Evolutionary conservation across 2,329 filamentous ascomycete genomes (phyloP).

Genomic region (Cytospora piceicola): DNA sequence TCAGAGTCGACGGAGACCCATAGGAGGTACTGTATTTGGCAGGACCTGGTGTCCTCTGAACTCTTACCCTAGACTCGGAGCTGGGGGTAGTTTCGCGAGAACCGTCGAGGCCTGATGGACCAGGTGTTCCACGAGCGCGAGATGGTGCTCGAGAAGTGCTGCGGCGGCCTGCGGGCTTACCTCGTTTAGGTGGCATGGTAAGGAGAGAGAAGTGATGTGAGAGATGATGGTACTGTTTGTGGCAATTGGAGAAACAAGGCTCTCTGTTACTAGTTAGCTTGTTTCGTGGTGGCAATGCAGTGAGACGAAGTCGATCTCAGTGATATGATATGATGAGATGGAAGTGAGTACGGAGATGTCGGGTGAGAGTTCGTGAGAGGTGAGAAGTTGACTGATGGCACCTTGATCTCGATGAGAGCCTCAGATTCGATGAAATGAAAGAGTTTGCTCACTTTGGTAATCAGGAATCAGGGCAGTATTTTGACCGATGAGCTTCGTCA

Average conservation of each 20-base stretch:
- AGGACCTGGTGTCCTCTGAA: conserved; percentile 25
- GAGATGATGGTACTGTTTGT: background rate
- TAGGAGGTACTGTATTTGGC: conserved; percentile 38
- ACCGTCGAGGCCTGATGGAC: conserved; percentile 4
- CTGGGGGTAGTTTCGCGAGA: conserved; percentile 9
- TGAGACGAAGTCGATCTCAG: background rate
- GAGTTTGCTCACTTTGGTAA: background rate
- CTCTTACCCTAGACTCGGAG: conserved; percentile 10
- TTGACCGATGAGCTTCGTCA: background rate
- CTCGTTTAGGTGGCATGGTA: conserved; percentile 29
- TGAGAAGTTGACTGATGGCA: background rate
- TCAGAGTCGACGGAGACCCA: conserved; percentile 33
- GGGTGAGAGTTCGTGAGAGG: background rate
- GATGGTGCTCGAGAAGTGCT: conserved; percentile 8
- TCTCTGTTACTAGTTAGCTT: conserved; percentile 4
- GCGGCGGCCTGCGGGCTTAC: conserved; percentile 7
- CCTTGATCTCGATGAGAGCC: background rate
- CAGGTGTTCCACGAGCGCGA: conserved; percentile 16
- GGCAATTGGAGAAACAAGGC: background rate
- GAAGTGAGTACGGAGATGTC: background rate
- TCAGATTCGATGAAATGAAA: background rate
- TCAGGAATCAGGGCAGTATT: background rate
- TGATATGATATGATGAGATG: background rate
- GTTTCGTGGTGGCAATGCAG: background rate
- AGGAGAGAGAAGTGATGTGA: background rate